Evolutionary conservation across 2,329 filamentous ascomycete genomes (phyloP), one percentile per base, ranked within the genome.

Genomic region (Trichoderma sp.): DNA sequence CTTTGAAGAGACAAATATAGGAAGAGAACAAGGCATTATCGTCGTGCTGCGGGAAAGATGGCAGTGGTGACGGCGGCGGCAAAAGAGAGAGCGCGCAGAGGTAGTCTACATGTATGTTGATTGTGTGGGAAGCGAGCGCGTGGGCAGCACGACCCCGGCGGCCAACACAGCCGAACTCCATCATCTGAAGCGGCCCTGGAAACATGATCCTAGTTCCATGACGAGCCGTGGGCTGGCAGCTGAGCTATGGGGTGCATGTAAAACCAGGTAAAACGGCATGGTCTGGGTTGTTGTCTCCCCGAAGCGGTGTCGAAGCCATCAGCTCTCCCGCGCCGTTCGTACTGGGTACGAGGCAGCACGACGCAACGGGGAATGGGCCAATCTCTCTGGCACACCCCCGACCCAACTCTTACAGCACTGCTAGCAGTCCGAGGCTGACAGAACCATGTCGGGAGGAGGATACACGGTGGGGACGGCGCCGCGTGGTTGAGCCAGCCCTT

Each of bases 221-320:
- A 69, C 75, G 75, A 76, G 53, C 75, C 71, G 72, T 75, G 67
- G 75, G 59, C 81, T 80, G 81, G 77, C 75, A 82, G 81, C 81
- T 82, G 81, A 82, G 79, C 78, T 67, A 78, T 78, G 81, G 80
- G 80, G 80, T 80, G 80, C 80, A 81, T 81, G 78, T 78, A 78
- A 71, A 75, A 71, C 75, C 63, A 75, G 50, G 60, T 60, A 27
- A 73, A 38, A 65, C 31, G 72, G 50, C 50, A 69, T 74, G 64
- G 72, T n/a, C 41, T 33, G 73, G 63, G 71, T 50, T 71, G 29
- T 45, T 66, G 50, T 45, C 66, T 53, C 38, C 72, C 67, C 59
- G 31, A 71, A 72, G 67, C 67, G 59, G 74, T 71, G 67, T 75
- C 74, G 74, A 65, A 59, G 67, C 56, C 64, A 76, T 76, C 75